Base-by-base conservation (phyloP, 768 basidiomycete genomes). In the Lepiota venenata region DNA sequence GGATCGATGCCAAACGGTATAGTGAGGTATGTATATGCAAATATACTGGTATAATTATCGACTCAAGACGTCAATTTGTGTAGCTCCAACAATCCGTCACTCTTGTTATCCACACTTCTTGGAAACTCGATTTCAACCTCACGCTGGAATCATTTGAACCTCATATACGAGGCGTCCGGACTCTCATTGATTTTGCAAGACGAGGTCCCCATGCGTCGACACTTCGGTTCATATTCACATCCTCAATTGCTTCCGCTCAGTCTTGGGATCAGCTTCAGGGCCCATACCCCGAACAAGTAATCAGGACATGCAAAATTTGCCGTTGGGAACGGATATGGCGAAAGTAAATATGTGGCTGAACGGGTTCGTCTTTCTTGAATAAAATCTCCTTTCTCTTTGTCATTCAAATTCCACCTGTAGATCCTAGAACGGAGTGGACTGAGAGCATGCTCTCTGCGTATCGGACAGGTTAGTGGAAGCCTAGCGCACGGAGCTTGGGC, bases 101-200 rank as follows among this genome's bases (percentile, higher is more conserved):
- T 2, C 32, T 70, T 21, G 63, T 77, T 45, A 71, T 77, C 18
- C 75, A 77, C 50, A 73, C 66, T 3, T 75, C 76, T 2, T 78
- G 77, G 77, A 66, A 63, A n/a, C 63, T 73, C 20, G 65, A 71
- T 52, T 73, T 83, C 64, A 79, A 79, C 52, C 69, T 81, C 1
- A 69, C 72, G 10, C 62, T 82, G 27, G 64, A 71, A 0, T 80
- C 79, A 2, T 83, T 82, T 50, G 80, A 82, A 55, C 57, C 72
- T 3, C 75, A 80, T 58, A 65, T 84, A 32, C 65, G 63, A 16
- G 76, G 77, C 21, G 77, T 74, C 2, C 69, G 77, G 25, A 75
- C 75, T 58, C 67, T 83, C 16, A 63, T 82, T 38, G 73, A 78
- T 40, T 64, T 79, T 6, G 69, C 64, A 0, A 56, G 70, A 15